Evolutionary conservation across 2,329 filamentous ascomycete species (phyloP).

Genomic region (Fusarium sp.): DNA sequence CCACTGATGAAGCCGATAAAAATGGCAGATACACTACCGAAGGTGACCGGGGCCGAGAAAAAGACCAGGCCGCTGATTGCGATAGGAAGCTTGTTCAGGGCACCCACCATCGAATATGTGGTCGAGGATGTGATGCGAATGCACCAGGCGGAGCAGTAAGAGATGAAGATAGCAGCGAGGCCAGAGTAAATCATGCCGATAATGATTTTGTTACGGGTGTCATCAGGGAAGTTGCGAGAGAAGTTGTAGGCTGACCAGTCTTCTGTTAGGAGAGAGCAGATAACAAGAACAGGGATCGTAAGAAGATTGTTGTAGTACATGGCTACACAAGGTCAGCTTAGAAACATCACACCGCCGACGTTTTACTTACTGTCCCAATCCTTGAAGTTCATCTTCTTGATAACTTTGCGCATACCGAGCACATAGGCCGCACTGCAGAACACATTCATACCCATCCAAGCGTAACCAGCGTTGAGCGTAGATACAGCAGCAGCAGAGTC

Average conservation of each 20-base stretch:
- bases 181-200: slow-evolving; percentile 95
- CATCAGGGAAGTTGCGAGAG: slow-evolving; percentile 86
- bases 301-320: slow-evolving; percentile 99
- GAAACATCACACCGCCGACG: slow-evolving; percentile 6
- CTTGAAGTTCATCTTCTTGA: slow-evolving; percentile 99
- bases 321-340: slow-evolving; percentile 67
- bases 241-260: slow-evolving; percentile 93
- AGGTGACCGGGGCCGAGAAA: slow-evolving; percentile 92
- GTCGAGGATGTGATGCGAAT: slow-evolving; percentile 97
- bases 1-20: slow-evolving; percentile 91
- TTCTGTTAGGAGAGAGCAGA: slow-evolving; percentile 84
- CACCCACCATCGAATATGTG: slow-evolving; percentile 98
- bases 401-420: slow-evolving; percentile 95
- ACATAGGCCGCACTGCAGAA: slow-evolving; percentile 93
- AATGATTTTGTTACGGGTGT: slow-evolving; percentile 81
- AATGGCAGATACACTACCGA: slow-evolving; percentile 93
- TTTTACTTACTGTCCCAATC: slow-evolving; percentile 92
- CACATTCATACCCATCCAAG: slow-evolving; percentile 98
- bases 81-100: slow-evolving; percentile 97
- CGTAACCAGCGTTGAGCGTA: slow-evolving; percentile 92
- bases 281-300: slow-evolving; percentile 89
- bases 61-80: slow-evolving; percentile 93
- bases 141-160: slow-evolving; percentile 99
- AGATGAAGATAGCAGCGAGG: slow-evolving; percentile 94
- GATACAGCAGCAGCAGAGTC: slow-evolving; percentile 82